Base-by-base conservation (phyloP, 257 asterid species). In the Penstemon eatonii region DNA sequence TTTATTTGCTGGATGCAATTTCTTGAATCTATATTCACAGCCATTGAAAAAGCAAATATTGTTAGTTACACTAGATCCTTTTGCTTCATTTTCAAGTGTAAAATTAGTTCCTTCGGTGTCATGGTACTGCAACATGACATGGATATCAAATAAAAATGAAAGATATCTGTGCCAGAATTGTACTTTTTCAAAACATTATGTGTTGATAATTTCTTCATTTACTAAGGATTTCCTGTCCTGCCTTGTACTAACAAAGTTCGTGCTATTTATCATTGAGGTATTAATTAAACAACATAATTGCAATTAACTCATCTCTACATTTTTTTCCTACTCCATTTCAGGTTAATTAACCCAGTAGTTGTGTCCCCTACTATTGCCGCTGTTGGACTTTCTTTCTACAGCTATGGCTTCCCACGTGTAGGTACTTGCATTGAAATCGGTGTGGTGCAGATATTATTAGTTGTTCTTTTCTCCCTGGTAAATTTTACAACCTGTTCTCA, bases 371-470 rank as follows among this genome's bases (percentile, higher is more conserved):
- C 99, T 3, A 72, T 94, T 72, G 99, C 99, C 18, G 96, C 99
- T 36, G 91, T 94, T 64, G 99, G 99, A 65, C 97, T 94, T 76
- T 94, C 99, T 53, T 94, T 94, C 87, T 91, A 83, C 76, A 86
- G 96, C 83, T 94, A 87, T 70, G 99, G 97, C 56, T 87, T 91
- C 76, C 96, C 99, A 60, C 84, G 85, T 70, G 85, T 91, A 78
- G 99, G 99, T 77, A 65, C 87, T 40, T 94, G 99, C 75, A 71
- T 91, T n/a, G 99, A 94, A 80, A 91, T 94, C 13, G 99, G 99
- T 66, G 90, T 75, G 19, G 75, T 89, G 79, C 96, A 91, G 85
- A 91, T 94, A 72, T 69, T 94, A 66, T 76, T 94, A 76, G 95
- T 91, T 33, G 63, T 94, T 72, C 65, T 86, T 33, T 91, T 94